These are phyloP conservation scores for Neopestalotiopsis sp. DNA, from an alignment of 2,329 filamentous ascomycete species.

Conservation along the genomic window DNA sequence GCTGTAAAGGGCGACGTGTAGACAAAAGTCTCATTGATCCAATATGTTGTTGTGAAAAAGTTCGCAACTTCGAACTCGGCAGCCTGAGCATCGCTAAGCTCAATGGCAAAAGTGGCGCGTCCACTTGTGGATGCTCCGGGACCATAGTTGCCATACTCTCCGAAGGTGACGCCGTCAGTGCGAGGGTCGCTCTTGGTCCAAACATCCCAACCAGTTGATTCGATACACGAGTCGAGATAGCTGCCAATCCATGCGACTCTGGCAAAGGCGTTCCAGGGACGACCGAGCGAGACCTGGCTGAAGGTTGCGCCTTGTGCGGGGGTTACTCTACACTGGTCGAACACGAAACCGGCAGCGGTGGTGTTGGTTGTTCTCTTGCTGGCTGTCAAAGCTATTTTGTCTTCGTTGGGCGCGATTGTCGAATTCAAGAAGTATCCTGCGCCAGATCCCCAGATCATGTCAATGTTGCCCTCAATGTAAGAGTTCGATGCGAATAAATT, in stretches of 20 bases:
- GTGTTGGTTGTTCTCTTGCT: conserved; percentile 43
- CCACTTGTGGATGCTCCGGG: conserved; percentile 55
- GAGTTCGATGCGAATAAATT: conserved; percentile 44
- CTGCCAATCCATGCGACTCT: conserved; percentile 55
- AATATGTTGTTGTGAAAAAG: conserved; percentile 37
- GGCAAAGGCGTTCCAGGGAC: conserved; percentile 52
- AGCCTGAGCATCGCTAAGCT: conserved; percentile 39
- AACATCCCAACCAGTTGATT: conserved; percentile 60
- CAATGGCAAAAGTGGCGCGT: conserved; percentile 49
- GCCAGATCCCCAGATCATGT: conserved; percentile 49
- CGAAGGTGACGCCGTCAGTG: conserved; percentile 59
- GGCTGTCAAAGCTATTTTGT: conserved; percentile 36
- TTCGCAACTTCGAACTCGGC: conserved; percentile 43
- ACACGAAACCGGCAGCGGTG: conserved; percentile 43
- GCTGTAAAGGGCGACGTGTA: conserved; percentile 41
- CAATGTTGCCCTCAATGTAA: conserved; percentile 44
- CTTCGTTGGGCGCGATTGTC: conserved; percentile 36
- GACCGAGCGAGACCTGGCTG: conserved; percentile 51
- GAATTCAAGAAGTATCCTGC: conserved; percentile 47
- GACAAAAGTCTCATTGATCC: conserved; percentile 32
- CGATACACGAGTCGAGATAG: conserved; percentile 58
- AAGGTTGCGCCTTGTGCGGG: conserved; percentile 44
- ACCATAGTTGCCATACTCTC: conserved; percentile 65
- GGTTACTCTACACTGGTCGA: conserved; percentile 48
- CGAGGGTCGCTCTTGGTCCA: conserved; percentile 55